phyloP scores from a whole-genome alignment of 108 stramenopile species.

The Cyclotella choctawhatcheeana region DNA sequence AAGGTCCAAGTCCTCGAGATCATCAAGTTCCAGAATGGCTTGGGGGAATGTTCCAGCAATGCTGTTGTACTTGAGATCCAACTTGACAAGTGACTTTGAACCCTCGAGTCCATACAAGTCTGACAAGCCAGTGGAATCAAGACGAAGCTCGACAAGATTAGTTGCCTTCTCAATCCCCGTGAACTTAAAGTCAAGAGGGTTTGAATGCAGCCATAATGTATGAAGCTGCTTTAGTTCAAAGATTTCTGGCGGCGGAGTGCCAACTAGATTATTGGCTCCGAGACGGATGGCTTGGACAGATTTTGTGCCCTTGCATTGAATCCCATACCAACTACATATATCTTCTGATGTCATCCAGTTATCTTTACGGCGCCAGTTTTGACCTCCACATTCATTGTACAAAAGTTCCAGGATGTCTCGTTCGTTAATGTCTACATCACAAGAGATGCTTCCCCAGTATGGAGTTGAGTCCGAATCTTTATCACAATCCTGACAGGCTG shows the following conservation, averaged over 20 bases:
- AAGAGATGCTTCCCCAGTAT: conserved; percentile 66
- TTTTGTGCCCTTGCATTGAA: conserved; percentile 65
- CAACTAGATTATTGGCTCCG: conserved; percentile 76
- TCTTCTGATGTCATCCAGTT: conserved; percentile 71
- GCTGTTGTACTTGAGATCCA: conserved; percentile 85
- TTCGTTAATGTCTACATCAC: conserved; percentile 57
- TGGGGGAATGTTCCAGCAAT: conserved; percentile 64
- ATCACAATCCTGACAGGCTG: conserved; percentile 63
- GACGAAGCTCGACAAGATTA: conserved; percentile 66
- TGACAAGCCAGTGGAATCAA: conserved; percentile 78
- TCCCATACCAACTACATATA: conserved; percentile 81
- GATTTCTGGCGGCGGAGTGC: conserved; percentile 77
- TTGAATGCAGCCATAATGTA: conserved; percentile 82
- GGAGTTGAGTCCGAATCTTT: conserved; percentile 44
- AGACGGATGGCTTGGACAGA: conserved; percentile 71
- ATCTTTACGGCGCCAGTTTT: conserved; percentile 55
- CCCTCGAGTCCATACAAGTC: conserved; percentile 69
- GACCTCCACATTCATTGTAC: conserved; percentile 66
- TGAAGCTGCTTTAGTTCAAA: conserved; percentile 70
- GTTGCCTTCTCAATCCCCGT: conserved; percentile 75
- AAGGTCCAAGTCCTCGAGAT: conserved; percentile 61
- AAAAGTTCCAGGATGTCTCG: conserved; percentile 65
- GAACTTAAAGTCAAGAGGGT: conserved; percentile 77
- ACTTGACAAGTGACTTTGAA: conserved; percentile 60
- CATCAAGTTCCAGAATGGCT: conserved; percentile 53